A percentile compares a stretch with the other conserved stretches of the same genome.
Conservation (phyloP, 495 filamentous ascomycete species). For the Glutinoglossum americanum region DNA sequence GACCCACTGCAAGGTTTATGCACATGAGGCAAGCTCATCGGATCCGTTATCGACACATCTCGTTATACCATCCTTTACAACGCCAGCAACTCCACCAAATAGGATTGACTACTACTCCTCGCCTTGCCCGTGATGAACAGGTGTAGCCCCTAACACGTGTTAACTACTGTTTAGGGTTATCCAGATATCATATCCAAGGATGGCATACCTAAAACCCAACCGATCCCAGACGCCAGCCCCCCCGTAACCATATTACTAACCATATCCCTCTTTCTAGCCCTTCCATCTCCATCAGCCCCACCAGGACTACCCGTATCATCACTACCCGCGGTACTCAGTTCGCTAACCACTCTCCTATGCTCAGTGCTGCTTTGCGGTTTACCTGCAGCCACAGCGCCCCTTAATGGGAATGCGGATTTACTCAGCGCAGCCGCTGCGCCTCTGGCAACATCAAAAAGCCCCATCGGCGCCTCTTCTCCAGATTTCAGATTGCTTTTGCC, state of each 20-base stretch:
- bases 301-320: constrained; percentile 12
- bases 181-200: not conserved
- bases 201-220: constrained; percentile 49
- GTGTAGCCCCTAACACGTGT: not conserved
- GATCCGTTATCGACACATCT: too few species aligned
- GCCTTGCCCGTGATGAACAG: not conserved
- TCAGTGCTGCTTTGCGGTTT: not conserved
- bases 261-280: constrained; percentile 60
- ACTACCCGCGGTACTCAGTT: constrained; percentile 5
- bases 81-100: too few species aligned
- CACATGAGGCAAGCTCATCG: too few species aligned
- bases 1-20: too few species aligned
- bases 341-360: constrained; percentile 16
- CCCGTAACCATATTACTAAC: constrained; percentile 52
- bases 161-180: not conserved
- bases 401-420: constrained; percentile 36
- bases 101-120: not conserved
- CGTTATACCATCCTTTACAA: too few species aligned
- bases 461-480: constrained; percentile 74
- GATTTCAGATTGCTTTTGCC: constrained; percentile 11
- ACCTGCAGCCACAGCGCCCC: constrained; percentile 9
- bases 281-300: constrained; percentile 19
- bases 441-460: constrained; percentile 76
- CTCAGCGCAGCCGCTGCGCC: constrained; percentile 58
- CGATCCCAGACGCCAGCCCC: constrained; percentile 58